These are phyloP conservation scores for Thozetella sp. DNA, from an alignment of 495 filamentous ascomycete species.

Conservation along the genomic window DNA sequence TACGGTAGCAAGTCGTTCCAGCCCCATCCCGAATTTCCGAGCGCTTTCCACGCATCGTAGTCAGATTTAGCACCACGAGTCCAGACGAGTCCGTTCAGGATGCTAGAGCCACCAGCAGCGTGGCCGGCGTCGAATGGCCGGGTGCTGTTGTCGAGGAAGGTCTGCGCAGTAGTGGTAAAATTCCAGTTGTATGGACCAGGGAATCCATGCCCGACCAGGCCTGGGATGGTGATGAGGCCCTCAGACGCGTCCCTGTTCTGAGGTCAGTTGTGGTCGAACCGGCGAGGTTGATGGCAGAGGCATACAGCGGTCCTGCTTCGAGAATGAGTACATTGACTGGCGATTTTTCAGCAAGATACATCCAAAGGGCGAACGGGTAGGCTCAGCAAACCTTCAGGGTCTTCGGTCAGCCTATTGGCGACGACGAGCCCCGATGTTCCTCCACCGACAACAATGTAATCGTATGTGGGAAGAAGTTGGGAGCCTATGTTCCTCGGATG, in stretches of 20 bases:
- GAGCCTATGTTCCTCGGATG: not conserved
- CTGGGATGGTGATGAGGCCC: conserved; percentile 17
- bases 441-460: not conserved
- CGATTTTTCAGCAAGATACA: not conserved
- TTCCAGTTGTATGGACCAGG: conserved; percentile 20
- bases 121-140: conserved; percentile 36
- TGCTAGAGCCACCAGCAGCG: conserved; percentile 47
- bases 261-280: not conserved
- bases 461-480: not conserved
- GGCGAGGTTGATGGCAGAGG: not conserved
- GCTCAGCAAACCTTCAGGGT: not conserved
- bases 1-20: conserved; percentile 62
- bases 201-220: conserved; percentile 19
- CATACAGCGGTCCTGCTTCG: not conserved
- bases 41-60: conserved; percentile 58
- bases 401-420: conserved; percentile 1
- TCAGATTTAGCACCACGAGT: conserved; percentile 44
- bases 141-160: conserved; percentile 35
- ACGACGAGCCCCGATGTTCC: not conserved
- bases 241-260: conserved; percentile 13
- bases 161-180: conserved; percentile 20
- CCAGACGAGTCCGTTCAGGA: conserved; percentile 48
- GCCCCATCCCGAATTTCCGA: conserved; percentile 68
- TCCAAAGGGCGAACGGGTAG: too few relatives aligned
- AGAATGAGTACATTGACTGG: not conserved